Conservation (phyloP, 2,329 filamentous ascomycete species). For the Stenocarpella maydis region DNA sequence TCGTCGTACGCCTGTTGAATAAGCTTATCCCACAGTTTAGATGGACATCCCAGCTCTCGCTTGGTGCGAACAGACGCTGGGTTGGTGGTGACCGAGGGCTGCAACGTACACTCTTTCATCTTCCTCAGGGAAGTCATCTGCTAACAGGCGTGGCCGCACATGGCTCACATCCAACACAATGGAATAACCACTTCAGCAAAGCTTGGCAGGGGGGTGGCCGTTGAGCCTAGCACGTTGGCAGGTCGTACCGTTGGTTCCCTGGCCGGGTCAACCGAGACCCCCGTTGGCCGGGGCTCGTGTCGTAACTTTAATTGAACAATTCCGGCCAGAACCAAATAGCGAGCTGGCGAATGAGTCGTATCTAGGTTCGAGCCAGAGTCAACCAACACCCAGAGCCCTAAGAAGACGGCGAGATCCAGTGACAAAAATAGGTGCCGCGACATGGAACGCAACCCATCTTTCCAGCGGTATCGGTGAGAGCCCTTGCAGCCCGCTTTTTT, state of each 20-base stretch:
- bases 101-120: not conserved
- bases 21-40: conserved; percentile 19
- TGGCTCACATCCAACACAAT: not conserved
- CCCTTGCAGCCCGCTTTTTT: conserved; percentile 4
- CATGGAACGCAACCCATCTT: not conserved
- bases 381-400: not conserved
- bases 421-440: conserved; percentile 9
- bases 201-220: not conserved
- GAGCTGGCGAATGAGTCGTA: conserved; percentile 18
- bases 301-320: conserved; percentile 24
- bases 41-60: conserved; percentile 20
- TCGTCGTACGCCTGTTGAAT: conserved; percentile 11
- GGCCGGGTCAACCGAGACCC: conserved; percentile 21
- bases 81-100: not conserved
- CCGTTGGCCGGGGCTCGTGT: conserved; percentile 18
- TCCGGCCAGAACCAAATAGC: conserved; percentile 4
- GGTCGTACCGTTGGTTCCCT: not conserved
- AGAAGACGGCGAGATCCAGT: not conserved
- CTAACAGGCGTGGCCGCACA: not conserved
- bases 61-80: conserved; percentile 19
- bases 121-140: not conserved
- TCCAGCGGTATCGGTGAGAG: not conserved
- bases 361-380: conserved; percentile 6
- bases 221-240: not conserved
- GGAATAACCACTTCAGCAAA: not conserved